These are phyloP conservation scores for Nasturtium officinale DNA, from an alignment of 345 rosid species.

Conservation along the genomic window DNA sequence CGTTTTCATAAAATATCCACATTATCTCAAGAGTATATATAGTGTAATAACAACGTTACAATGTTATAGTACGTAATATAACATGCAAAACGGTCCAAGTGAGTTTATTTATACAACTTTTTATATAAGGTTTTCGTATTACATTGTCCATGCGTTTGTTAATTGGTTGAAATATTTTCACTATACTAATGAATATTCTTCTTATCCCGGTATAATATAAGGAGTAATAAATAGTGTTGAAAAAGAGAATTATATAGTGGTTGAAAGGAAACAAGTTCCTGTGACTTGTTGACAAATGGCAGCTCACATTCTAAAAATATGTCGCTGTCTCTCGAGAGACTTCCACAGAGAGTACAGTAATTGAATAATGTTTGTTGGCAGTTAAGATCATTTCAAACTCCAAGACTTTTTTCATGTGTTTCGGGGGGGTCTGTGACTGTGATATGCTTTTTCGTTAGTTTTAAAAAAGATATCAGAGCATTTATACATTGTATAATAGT, in stretches of 20 bases:
- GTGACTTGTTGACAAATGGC: conserved; percentile 38
- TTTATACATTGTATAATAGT: neutral
- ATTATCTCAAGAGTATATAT: neutral
- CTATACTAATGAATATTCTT: neutral
- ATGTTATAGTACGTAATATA: neutral
- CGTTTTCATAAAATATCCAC: neutral
- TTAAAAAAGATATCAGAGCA: conserved; percentile 1
- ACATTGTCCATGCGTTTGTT: neutral
- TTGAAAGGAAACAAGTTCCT: conserved; percentile 11
- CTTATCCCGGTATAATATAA: too few species aligned
- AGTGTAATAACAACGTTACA: neutral
- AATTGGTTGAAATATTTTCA: neutral
- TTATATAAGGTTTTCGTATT: neutral
- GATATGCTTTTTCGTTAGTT: neutral
- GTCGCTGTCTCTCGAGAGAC: conserved; percentile 18
- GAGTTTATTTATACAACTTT: neutral
- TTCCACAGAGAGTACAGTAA: conserved; percentile 9
- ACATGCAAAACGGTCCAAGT: neutral
- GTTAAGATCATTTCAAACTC: conserved; percentile 25
- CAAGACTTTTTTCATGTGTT: conserved; percentile 32
- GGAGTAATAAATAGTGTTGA: neutral
- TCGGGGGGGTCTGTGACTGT: conserved; percentile 14
- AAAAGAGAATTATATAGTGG: neutral
- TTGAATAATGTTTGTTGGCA: conserved; percentile 31
- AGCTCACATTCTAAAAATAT: conserved; percentile 19